Conservation (phyloP, 202 grass and related monocot species). For the Digitaria exilis region DNA sequence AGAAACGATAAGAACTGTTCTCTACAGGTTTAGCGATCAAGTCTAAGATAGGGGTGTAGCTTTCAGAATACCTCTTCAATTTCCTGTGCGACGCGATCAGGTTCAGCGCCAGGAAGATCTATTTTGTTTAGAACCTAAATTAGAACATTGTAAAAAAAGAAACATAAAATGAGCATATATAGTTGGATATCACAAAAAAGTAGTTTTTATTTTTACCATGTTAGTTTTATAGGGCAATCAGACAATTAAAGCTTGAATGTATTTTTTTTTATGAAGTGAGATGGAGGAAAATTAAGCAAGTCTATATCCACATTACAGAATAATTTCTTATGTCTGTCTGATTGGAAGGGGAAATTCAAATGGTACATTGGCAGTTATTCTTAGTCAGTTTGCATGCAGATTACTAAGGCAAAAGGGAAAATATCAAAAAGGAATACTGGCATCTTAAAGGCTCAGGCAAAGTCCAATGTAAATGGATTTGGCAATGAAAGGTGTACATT, state of each 20-base stretch:
- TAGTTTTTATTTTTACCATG: slow-evolving; percentile 8
- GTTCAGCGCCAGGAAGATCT: slow-evolving; percentile 99
- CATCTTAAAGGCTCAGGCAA: slow-evolving; percentile 2
- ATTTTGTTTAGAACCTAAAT: slow-evolving; percentile 99
- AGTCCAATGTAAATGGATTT: slow-evolving; percentile 17
- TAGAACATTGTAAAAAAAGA: slow-evolving; percentile 45
- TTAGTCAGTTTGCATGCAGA: slow-evolving; percentile 25
- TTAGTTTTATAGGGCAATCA: slow-evolving; percentile 5
- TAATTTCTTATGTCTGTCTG: neutral
- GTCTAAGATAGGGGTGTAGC: neutral
- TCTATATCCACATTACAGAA: slow-evolving; percentile 13
- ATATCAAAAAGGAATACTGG: slow-evolving; percentile 26
- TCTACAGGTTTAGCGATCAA: neutral
- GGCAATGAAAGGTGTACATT: neutral
- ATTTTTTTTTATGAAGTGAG: slow-evolving; percentile 15
- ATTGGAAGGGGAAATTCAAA: slow-evolving; percentile 13
- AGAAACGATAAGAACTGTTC: slow-evolving; percentile 15
- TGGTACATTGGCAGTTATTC: slow-evolving; percentile 18
- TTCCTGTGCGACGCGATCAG: slow-evolving; percentile 76
- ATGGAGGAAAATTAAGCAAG: slow-evolving; percentile 29
- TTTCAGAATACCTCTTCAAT: slow-evolving; percentile 90
- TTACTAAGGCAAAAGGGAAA: slow-evolving; percentile 15
- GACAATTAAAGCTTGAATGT: slow-evolving; percentile 3
- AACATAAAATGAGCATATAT: slow-evolving; percentile 27
- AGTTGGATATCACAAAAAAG: slow-evolving; percentile 15